Base-by-base conservation (phyloP, 2,329 filamentous ascomycete genomes). In the Paecilomyces variotii region DNA sequence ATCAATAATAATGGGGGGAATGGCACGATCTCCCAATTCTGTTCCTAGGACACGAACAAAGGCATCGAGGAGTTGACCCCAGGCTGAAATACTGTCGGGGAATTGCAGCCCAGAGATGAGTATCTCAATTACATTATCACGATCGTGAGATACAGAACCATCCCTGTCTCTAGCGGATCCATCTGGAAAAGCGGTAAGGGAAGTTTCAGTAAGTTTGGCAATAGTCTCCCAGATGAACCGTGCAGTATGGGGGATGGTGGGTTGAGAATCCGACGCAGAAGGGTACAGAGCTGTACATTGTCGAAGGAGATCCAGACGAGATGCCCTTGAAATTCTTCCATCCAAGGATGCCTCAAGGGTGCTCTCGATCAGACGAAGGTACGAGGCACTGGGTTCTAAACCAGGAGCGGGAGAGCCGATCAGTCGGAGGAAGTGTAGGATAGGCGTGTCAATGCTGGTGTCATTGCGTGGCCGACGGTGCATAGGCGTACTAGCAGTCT, bases 1-100 rank as follows among this genome's bases (percentile, higher is more conserved):
- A 61, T 95, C 90, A 45, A 92, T 78, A 1, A 91, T 79, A 26
- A 83, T 82, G 55, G 89, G 78, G 4, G 86, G 83, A 49, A 87
- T 80, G 4, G 85, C 87, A 14, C 83, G 82, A 61, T 90, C 85
- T 2, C 90, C 89, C 56, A 83, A 82, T 62, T 90, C 85, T 11
- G 80, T 75, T 19, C 78, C 80, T 5, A 87, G 82, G 56, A 83
- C 82, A 7, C 79, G 73, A 2, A 82, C 76, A 7, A 90, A 74
- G 0, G 78, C 72, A 7, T 81, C 75, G 56, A 90, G 84, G 0
- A 93, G 75, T 0, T 77, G 60, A 55, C 70, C 68, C 79, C 80
- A 82, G 49, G 71, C 68, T 10, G 70, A 35, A 58, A 61, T 63
- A 34, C 61, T 55, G 60, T 60, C 59, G 53, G 68, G n/a, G 62